Percentiles rank a stretch among this genome's conserved stretches.
Conservation (phyloP, 108 stramenopile species). For the Hondaea fermentalgiana region DNA sequence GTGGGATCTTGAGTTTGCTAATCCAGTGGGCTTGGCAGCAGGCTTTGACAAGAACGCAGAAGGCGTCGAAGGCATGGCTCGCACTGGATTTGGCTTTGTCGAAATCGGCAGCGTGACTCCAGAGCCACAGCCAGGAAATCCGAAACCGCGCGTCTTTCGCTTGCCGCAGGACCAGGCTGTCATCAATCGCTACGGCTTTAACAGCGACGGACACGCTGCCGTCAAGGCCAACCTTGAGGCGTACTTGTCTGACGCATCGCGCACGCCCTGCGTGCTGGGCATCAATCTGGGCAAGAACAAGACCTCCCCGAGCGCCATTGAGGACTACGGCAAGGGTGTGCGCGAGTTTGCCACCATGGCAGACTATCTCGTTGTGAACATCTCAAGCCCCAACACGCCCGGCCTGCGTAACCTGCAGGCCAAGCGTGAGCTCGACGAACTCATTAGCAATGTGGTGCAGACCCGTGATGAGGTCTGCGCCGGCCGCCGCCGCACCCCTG, state of each 20-base stretch:
- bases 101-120: constrained; percentile 86
- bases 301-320: constrained; percentile 27
- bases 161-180: constrained; percentile 73
- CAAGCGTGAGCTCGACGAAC: constrained; percentile 44
- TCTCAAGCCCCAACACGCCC: constrained; percentile 82
- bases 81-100: constrained; percentile 70
- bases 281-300: constrained; percentile 94
- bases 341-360: constrained; percentile 66
- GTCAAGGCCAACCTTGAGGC: constrained; percentile 48
- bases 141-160: constrained; percentile 87
- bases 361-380: constrained; percentile 89
- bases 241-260: background rate
- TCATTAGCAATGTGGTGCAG: constrained; percentile 53
- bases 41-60: constrained; percentile 89
- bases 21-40: constrained; percentile 82
- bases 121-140: constrained; percentile 78
- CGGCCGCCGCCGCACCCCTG: constrained; percentile 33
- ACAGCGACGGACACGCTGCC: constrained; percentile 60
- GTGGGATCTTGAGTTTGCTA: constrained; percentile 43
- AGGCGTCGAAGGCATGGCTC: constrained; percentile 62
- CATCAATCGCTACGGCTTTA: constrained; percentile 92
- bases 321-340: constrained; percentile 72
- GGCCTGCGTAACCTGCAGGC: constrained; percentile 74
- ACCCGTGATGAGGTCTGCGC: constrained; percentile 46
- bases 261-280: constrained; percentile 25